Percentiles rank a stretch among this genome's conserved stretches.
These are phyloP conservation scores for Phytophthora pistaciae DNA, from an alignment of 352 stramenopile species.

Conservation along the genomic window DNA sequence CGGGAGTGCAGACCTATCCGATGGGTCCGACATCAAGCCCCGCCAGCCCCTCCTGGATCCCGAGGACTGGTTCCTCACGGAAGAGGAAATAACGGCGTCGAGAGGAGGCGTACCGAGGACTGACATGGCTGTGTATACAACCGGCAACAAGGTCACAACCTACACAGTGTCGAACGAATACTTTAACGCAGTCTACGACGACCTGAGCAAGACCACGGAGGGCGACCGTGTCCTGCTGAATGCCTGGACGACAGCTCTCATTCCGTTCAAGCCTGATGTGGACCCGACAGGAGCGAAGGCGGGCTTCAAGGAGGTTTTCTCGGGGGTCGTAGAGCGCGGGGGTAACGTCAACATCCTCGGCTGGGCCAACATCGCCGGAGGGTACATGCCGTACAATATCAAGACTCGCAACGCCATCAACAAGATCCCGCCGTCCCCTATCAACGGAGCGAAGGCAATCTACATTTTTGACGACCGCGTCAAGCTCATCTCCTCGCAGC, in stretches of 20 bases:
- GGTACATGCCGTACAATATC: slow-evolving; percentile 45
- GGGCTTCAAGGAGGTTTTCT: slow-evolving; percentile 43
- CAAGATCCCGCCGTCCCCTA: slow-evolving; percentile 16
- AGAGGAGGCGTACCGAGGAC: slow-evolving; percentile 44
- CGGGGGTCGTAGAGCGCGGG: slow-evolving; percentile 35
- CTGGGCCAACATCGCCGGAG: slow-evolving; percentile 50
- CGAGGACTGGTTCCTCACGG: slow-evolving; percentile 53
- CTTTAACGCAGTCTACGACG: slow-evolving; percentile 50
- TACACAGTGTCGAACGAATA: slow-evolving; percentile 50
- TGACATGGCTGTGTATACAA: slow-evolving; percentile 41
- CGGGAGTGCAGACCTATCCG: neutral
- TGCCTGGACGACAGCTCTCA: slow-evolving; percentile 54
- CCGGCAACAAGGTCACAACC: slow-evolving; percentile 50
- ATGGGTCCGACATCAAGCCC: slow-evolving; percentile 2
- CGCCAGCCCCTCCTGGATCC: slow-evolving; percentile 54
- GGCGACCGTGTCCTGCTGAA: slow-evolving; percentile 44
- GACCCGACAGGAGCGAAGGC: slow-evolving; percentile 32
- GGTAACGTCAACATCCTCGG: slow-evolving; percentile 53
- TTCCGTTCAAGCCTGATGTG: slow-evolving; percentile 46
- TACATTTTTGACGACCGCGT: slow-evolving; percentile 68
- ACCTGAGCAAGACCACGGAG: slow-evolving; percentile 34
- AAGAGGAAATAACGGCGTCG: slow-evolving; percentile 51
- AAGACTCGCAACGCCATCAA: slow-evolving; percentile 55
- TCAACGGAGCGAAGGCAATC: slow-evolving; percentile 29
- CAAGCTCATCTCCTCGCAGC: slow-evolving; percentile 41